phyloP scores from a whole-genome alignment of 345 rosid species.

The Clausena lansium region DNA sequence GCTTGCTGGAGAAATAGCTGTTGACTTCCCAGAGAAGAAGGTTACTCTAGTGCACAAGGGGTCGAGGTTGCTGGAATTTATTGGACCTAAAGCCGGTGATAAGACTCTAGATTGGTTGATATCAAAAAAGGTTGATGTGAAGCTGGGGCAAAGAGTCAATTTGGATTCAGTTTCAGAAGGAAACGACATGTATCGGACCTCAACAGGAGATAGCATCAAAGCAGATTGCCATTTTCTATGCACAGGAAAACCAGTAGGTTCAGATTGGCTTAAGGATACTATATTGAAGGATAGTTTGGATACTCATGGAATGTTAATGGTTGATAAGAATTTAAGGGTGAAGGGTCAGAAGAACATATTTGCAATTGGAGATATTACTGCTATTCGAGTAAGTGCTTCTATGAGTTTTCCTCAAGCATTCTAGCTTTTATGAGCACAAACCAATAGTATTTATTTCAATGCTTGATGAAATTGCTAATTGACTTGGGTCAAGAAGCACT shows the following conservation, averaged over 20 bases:
- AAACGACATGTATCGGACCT: constrained; percentile 40
- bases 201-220: constrained; percentile 56
- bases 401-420: neutral
- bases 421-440: neutral
- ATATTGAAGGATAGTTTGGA: constrained; percentile 53
- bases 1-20: constrained; percentile 85
- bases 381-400: constrained; percentile 50
- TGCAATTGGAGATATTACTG: constrained; percentile 77
- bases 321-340: constrained; percentile 65
- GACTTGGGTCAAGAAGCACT: neutral
- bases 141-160: constrained; percentile 64
- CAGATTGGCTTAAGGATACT: constrained; percentile 69
- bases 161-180: constrained; percentile 46
- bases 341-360: constrained; percentile 51
- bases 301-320: constrained; percentile 60
- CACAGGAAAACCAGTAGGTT: constrained; percentile 56
- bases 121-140: constrained; percentile 69
- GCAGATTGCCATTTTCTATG: constrained; percentile 86
- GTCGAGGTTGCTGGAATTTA: constrained; percentile 73
- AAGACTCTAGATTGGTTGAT: constrained; percentile 71
- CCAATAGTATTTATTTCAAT: neutral
- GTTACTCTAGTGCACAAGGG: constrained; percentile 79
- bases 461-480: neutral
- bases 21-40: constrained; percentile 75
- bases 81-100: constrained; percentile 64